Evolutionary conservation across 2,329 filamentous ascomycete genomes (phyloP), one percentile per base, ranked within the genome.

Genomic region (Plenodomus biglobosus): DNA sequence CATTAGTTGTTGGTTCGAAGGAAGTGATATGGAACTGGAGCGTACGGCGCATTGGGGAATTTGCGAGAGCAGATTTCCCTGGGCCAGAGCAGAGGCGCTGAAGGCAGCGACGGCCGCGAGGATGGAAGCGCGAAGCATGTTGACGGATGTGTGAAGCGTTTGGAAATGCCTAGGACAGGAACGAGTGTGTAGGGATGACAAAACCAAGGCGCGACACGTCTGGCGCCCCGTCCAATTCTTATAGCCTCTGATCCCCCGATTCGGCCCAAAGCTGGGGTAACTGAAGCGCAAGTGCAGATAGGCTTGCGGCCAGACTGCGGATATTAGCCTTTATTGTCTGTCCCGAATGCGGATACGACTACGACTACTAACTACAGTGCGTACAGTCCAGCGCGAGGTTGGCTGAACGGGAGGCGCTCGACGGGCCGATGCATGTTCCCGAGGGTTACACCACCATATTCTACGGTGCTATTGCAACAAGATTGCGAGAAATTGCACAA

Each of bases 31-130:
- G 27, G 32, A 5, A n/a, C 13, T 18, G 16, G 32, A 20, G 57
- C 58, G 42, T 38, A 61, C 58, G 38, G 66, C 66, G 42, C 68
- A 71, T n/a, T 46, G 24, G 8, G 68, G 67, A 30, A 70, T 53
- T 17, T 60, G 46, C 35, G 55, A 52, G 21, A 62, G 45, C 21
- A 55, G 47, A 13, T 37, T 37, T 20, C 48, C 44, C 45, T 69
- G 67, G 8, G 59, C 66, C 18, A 62, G 27, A 21, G 52, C 64
- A 17, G 59, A 46, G 36, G 62, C 55, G 54, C 61, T 61, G 47
- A 65, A 53, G 19, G 58, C 53, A 40, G 64, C 56, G 43, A 66
- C 22, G 8, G 55, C 43, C 21, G 62, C 60, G 44, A 64, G 8
- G 11, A 57, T 47, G n/a, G 60, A 62, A 57, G 61, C 56, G 32